Evolutionary conservation across 192 early-diverging fungal genomes (phyloP), one percentile per base, ranked within the genome.

Genomic region (Linnemannia schmuckeri): DNA sequence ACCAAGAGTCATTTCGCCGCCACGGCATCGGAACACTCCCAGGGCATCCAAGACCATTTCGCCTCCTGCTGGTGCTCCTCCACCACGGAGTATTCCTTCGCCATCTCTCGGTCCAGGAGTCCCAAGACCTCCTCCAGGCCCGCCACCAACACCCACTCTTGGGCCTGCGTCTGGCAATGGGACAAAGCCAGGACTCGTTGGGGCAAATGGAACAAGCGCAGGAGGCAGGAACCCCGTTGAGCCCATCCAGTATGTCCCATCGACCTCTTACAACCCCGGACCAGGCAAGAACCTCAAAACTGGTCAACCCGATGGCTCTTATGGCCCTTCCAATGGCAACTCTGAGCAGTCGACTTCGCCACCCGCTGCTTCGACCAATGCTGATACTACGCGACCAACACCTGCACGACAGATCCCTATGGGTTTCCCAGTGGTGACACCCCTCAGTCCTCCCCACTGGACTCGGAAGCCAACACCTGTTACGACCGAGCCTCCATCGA

Each of bases 381-480:
- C 73, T 15, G 82, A 85, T 1, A 80, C 83, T 10, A 76, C 74
- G 1, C 74, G 84, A 13, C 84, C 84, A 15, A 86, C 78, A 10
- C 84, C 84, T 17, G 84, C 84, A 9, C 41, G 84, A n/a, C 78
- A 81, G 44, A 81, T 86, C n/a, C 84, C 84, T 5, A 86, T 86
- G 79, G 75, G 79, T 6, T 86, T 86, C 76, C 84, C 84, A 10
- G 78, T 86, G 1, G 84, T 86, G 3, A 86, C 84, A 22, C 84
- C 84, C 9, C 40, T 86, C 35, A 86, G 71, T 18, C 84, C 84
- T 12, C 79, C 79, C 6, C 83, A 80, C 27, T 86, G 78, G 78
- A 71, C 37, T 42, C 77, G 77, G 57, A 70, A 47, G 17, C 79
- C 78, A 24, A 49, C 57, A 9, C 57, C 78, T 2, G 35, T 72